These are phyloP conservation scores for Xylariomycetidae sp. DNA, from an alignment of 2,329 filamentous ascomycete genomes.

Conservation along the genomic window DNA sequence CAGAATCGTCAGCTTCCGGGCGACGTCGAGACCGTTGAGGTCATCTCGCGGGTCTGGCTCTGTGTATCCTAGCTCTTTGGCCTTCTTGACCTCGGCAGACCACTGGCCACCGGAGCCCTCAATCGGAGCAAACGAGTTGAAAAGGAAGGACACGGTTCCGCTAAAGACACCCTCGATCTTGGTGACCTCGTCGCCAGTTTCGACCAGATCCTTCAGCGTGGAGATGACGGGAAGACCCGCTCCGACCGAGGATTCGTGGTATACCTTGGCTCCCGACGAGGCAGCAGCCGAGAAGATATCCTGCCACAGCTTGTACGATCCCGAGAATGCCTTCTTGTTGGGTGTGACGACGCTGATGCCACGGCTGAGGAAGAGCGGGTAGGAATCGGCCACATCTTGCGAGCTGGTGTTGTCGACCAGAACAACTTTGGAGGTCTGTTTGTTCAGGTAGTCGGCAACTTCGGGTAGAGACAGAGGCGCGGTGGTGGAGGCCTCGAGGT, in stretches of 20 bases:
- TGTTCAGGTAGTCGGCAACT: conserved; percentile 70
- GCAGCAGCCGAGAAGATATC: conserved; percentile 74
- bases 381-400: conserved; percentile 74
- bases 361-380: conserved; percentile 72
- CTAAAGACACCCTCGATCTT: conserved; percentile 97
- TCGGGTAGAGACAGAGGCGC: conserved; percentile 62
- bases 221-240: conserved; percentile 91
- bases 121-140: conserved; percentile 91
- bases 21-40: conserved; percentile 82
- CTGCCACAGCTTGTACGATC: conserved; percentile 74
- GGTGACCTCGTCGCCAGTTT: conserved; percentile 85
- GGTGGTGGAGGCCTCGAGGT: conserved; percentile 58
- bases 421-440: conserved; percentile 71
- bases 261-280: conserved; percentile 70
- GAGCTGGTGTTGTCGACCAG: conserved; percentile 96
- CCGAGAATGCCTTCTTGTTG: conserved; percentile 97
- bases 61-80: conserved; percentile 88
- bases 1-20: conserved; percentile 92
- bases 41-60: conserved; percentile 85
- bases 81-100: conserved; percentile 86
- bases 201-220: conserved; percentile 87
- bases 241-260: conserved; percentile 92
- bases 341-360: conserved; percentile 91
- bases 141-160: conserved; percentile 95
- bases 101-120: conserved; percentile 72